These are phyloP conservation scores for Fusarium sp. DNA, from an alignment of 2,329 filamentous ascomycete species.

Conservation along the genomic window DNA sequence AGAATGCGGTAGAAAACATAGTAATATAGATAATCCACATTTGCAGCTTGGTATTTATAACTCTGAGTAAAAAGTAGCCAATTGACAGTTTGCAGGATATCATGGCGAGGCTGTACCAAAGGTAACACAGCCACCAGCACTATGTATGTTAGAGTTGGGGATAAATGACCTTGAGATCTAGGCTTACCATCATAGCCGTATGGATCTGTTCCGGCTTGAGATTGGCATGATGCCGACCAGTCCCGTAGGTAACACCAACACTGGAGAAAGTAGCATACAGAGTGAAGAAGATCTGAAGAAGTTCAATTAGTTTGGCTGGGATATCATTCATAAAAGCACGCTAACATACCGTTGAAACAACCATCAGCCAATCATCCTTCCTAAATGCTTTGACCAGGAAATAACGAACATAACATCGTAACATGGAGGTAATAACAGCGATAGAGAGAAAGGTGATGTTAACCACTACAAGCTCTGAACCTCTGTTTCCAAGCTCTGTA, in stretches of 20 bases:
- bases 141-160: conserved; percentile 4
- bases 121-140: conserved; percentile 51
- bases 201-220: conserved; percentile 42
- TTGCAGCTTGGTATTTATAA: conserved; percentile 40
- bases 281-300: conserved; percentile 10
- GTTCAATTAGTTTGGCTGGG: conserved; percentile 32
- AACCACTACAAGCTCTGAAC: conserved; percentile 50
- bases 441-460: conserved; percentile 48
- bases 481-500: conserved; percentile 44
- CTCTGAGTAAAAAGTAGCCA: conserved; percentile 52
- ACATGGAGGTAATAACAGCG: conserved; percentile 44
- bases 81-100: conserved; percentile 53
- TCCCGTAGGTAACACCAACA: conserved; percentile 53
- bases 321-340: conserved; percentile 29
- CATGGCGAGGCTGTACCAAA: conserved; percentile 47
- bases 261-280: conserved; percentile 23
- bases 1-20: conserved; percentile 45
- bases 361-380: conserved; percentile 56
- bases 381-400: conserved; percentile 53
- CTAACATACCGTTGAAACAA: conserved; percentile 47
- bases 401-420: conserved; percentile 53
- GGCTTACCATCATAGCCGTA: conserved; percentile 51
- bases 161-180: not conserved
- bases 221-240: conserved; percentile 52
- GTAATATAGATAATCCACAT: conserved; percentile 48